Base-by-base conservation (phyloP, 1,139 yeast genomes). In the Yamadazyma buinensis region DNA sequence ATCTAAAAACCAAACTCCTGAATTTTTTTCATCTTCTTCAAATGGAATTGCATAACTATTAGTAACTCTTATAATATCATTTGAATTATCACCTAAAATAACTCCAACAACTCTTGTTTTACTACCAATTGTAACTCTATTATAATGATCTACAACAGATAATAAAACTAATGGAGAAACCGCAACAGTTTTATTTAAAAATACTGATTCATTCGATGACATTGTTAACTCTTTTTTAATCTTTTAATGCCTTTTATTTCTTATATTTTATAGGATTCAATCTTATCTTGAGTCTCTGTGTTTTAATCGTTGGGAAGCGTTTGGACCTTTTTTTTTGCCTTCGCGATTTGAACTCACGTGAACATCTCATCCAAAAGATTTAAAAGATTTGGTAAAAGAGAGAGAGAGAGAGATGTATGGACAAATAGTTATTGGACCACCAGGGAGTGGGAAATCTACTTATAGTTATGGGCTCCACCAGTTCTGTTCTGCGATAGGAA, bases 391-490 rank as follows among this genome's bases (percentile, higher is more conserved):
- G 8, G 15, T 12, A 24, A 7, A 19, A 22, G 7, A 26, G 6
- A n/a, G 10, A 26, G 20, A 9, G 15, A 15, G 10, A 24, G 26
- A 12, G 10, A 68, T 69, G 66, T 90, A 86, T 57, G 97, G 95
- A 2, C 97, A 92, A 59, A 77, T 92, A 15, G 92, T 92, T 11
- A 86, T 94, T 24, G 99, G 99, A 0, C 97, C 98, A 0, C 98
- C 99, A 0, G 99, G 98, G 2, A 75, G 95, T 0, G 99, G 99
- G 1, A 94, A 94, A 54, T 86, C 97, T 0, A 94, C 98, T 0
- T 94, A 86, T 55, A 88, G 97, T 54, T 70, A 80, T 55, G 98
- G 98, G 19, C 77, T 92, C 80, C 75, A 75, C 48, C 97, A 92
- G 66, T 92, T 94, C 55, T 71, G 90, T 49, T 81, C 84, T 39